These are phyloP conservation scores for Neofusicoccum laricinum DNA, from an alignment of 2,329 filamentous ascomycete species.

Conservation along the genomic window DNA sequence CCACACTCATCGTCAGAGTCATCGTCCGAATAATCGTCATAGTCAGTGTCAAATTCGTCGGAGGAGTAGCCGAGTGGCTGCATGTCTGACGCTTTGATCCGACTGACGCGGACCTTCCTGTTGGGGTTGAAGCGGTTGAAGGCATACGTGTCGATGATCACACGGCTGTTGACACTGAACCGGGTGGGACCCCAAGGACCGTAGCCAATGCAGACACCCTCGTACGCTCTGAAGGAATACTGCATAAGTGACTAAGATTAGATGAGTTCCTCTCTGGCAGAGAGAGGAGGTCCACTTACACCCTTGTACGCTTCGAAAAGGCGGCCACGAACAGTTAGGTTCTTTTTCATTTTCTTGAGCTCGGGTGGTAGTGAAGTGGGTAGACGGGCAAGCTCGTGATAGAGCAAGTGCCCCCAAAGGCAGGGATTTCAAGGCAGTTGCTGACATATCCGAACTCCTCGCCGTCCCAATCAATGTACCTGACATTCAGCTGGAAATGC, in stretches of 20 bases:
- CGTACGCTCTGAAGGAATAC: conserved; percentile 21
- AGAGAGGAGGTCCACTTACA: not conserved
- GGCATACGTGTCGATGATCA: conserved; percentile 48
- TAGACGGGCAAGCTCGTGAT: conserved; percentile 38
- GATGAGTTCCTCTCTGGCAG: not conserved
- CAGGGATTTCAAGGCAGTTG: conserved; percentile 19
- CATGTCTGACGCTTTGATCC: not conserved
- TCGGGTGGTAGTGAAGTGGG: conserved; percentile 40
- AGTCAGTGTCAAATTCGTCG: not conserved
- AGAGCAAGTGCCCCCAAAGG: conserved; percentile 35
- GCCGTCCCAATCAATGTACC: conserved; percentile 29
- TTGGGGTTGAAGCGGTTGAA: conserved; percentile 25
- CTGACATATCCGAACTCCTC: conserved; percentile 23
- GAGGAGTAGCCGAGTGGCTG: not conserved
- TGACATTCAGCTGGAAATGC: conserved; percentile 18
- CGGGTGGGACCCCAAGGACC: conserved; percentile 18
- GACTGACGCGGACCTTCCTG: conserved; percentile 12
- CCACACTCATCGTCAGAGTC: not conserved
- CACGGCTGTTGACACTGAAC: conserved; percentile 34
- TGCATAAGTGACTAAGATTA: not conserved
- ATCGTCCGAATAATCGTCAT: not conserved
- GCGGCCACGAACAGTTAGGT: conserved; percentile 42
- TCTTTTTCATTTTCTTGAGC: conserved; percentile 30
- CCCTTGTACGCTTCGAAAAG: conserved; percentile 44
- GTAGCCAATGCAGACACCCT: conserved; percentile 20